Evolutionary conservation across 2,329 filamentous ascomycete species (phyloP).

Genomic region (Hymenoscyphus repandus): DNA sequence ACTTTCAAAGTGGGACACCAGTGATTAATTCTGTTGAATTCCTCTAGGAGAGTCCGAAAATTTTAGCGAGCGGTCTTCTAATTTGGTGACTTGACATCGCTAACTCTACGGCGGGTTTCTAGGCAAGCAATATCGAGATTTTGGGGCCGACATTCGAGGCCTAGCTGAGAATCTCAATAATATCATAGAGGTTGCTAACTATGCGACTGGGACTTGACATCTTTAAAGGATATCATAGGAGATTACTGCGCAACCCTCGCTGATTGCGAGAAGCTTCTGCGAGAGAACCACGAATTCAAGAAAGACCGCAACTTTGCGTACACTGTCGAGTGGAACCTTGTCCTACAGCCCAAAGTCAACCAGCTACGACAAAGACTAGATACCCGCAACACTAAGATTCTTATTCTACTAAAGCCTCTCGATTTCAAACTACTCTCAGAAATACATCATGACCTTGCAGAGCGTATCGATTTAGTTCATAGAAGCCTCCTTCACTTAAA

Average conservation of each 20-base stretch:
- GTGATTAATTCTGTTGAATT: not conserved
- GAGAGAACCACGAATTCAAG: slow-evolving; percentile 16
- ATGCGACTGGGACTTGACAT: slow-evolving; percentile 13
- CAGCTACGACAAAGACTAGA: slow-evolving; percentile 10
- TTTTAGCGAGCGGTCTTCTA: not conserved
- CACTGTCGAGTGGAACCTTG: slow-evolving; percentile 15
- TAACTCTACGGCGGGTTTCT: too few species aligned
- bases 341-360: slow-evolving; percentile 13
- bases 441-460: slow-evolving; percentile 13
- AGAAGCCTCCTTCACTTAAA: slow-evolving; percentile 9
- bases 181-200: slow-evolving; percentile 8
- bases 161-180: slow-evolving; percentile 12
- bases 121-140: slow-evolving; percentile 11
- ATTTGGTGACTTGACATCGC: not conserved
- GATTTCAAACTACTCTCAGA: slow-evolving; percentile 14
- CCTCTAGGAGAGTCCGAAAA: not conserved
- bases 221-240: slow-evolving; percentile 11
- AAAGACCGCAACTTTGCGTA: slow-evolving; percentile 13
- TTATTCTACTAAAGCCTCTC: slow-evolving; percentile 13
- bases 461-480: slow-evolving; percentile 5
- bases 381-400: slow-evolving; percentile 16
- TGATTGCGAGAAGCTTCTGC: slow-evolving; percentile 11
- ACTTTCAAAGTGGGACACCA: not conserved
- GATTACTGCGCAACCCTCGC: slow-evolving; percentile 10
- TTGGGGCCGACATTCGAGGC: slow-evolving; percentile 9